Conservation (phyloP, 495 filamentous ascomycete species). For the Thozetella sp. region DNA sequence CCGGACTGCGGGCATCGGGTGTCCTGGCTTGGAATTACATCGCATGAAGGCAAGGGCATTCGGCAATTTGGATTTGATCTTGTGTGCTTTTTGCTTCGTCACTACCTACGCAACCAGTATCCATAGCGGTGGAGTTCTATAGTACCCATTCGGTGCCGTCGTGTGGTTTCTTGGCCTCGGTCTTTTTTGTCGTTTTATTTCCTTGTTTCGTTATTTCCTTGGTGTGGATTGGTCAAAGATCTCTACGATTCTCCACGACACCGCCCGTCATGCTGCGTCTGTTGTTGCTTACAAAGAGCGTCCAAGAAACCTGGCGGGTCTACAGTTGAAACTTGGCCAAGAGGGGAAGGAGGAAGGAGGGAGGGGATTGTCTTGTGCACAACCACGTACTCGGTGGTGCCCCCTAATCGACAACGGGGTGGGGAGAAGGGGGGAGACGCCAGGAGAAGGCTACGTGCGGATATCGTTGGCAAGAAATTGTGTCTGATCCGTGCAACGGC, state of each 20-base stretch:
- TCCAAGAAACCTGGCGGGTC: too few relatives aligned
- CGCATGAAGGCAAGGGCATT: slow-evolving; percentile 3
- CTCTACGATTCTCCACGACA: neutral
- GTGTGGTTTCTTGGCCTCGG: neutral
- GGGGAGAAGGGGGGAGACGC: too few relatives aligned
- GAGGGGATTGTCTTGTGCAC: too few relatives aligned
- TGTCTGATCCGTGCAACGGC: neutral
- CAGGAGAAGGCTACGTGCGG: too few relatives aligned
- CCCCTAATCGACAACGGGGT: too few relatives aligned
- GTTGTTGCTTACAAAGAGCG: too few relatives aligned
- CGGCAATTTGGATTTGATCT: neutral
- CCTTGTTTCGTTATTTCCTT: slow-evolving; percentile 2
- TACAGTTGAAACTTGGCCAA: too few relatives aligned
- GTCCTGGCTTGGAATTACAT: neutral
- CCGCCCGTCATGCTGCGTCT: too few relatives aligned
- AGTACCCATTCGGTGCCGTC: neutral
- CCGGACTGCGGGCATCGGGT: neutral
- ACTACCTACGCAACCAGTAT: slow-evolving; percentile 7
- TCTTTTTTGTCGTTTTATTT: slow-evolving; percentile 5
- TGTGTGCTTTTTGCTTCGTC: neutral
- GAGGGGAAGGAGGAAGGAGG: too few relatives aligned
- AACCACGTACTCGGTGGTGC: too few relatives aligned
- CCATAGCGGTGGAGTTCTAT: slow-evolving; percentile 1
- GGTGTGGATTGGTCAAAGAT: neutral
- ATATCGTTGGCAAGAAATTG: too few relatives aligned